A percentile compares a stretch with the other conserved stretches of the same genome.
phyloP scores from a whole-genome alignment of 352 stramenopile genomes.

The Phytopythium litorale region DNA sequence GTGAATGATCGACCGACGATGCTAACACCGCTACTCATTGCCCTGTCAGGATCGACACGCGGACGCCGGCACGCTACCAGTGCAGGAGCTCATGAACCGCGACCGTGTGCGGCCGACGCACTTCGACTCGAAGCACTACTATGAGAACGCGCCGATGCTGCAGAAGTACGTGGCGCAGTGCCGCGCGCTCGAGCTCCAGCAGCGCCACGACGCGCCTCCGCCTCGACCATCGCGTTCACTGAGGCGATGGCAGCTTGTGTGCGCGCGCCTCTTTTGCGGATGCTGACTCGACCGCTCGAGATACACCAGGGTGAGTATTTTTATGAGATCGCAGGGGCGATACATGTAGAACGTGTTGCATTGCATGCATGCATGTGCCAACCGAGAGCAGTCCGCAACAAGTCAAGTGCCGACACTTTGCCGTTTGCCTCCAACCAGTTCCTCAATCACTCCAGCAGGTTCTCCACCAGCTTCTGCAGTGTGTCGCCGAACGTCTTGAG shows the following conservation, averaged over 20 bases:
- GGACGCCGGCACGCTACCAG: conserved; percentile 66
- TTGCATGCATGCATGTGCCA: not conserved
- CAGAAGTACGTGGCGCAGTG: conserved; percentile 83
- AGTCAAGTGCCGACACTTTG: not conserved
- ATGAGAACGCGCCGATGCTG: conserved; percentile 81
- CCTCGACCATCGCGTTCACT: not conserved
- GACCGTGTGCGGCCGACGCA: conserved; percentile 63
- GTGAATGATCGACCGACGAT: not conserved
- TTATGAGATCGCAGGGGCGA: conserved; percentile 3
- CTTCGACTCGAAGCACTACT: conserved; percentile 86
- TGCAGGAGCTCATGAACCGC: conserved; percentile 80
- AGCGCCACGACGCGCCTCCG: conserved; percentile 18
- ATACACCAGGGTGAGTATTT: not conserved
- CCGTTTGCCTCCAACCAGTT: not conserved
- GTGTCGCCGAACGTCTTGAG: conserved; percentile 72
- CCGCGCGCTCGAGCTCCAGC: conserved; percentile 41
- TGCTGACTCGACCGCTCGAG: conserved; percentile 5
- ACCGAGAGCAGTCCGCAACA: not conserved
- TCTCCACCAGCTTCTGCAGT: conserved; percentile 41
- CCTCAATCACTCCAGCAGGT: conserved; percentile 20
- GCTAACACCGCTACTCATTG: not conserved
- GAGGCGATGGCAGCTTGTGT: conserved; percentile 7
- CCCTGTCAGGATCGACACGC: conserved; percentile 44
- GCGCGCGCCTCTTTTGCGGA: conserved; percentile 4
- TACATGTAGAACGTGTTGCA: conserved; percentile 16